A percentile compares a stretch with the other conserved stretches of the same genome.
Conservation (phyloP, 2,329 filamentous ascomycete genomes). For the Fusarium oxysporum region DNA sequence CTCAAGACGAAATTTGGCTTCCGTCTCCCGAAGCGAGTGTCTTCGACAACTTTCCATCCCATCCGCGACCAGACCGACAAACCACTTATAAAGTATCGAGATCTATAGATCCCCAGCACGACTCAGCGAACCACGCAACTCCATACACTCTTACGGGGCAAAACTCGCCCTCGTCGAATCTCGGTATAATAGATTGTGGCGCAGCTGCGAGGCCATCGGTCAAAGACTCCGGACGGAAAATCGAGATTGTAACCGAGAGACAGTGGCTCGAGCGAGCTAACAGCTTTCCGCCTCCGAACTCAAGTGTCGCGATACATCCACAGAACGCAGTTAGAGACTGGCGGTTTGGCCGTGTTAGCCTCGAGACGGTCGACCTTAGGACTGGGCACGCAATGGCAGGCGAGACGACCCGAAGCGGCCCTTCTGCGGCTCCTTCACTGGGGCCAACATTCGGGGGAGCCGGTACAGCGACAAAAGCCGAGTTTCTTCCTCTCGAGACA, state of each 20-base stretch:
- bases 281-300: slow-evolving; percentile 57
- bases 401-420: slow-evolving; percentile 55
- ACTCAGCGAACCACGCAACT: neutral
- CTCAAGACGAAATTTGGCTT: slow-evolving; percentile 58
- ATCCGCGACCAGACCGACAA: slow-evolving; percentile 51
- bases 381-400: slow-evolving; percentile 49
- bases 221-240: slow-evolving; percentile 48
- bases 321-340: slow-evolving; percentile 73
- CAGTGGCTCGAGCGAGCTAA: slow-evolving; percentile 55
- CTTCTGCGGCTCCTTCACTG: slow-evolving; percentile 63
- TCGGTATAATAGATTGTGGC: slow-evolving; percentile 63
- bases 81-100: slow-evolving; percentile 26
- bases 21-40: slow-evolving; percentile 62
- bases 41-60: slow-evolving; percentile 67
- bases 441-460: slow-evolving; percentile 67
- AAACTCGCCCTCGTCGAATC: slow-evolving; percentile 31
- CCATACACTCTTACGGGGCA: neutral
- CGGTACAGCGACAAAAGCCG: slow-evolving; percentile 84
- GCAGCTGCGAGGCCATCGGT: slow-evolving; percentile 50
- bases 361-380: slow-evolving; percentile 82
- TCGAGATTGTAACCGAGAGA: slow-evolving; percentile 54
- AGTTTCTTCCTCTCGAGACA: slow-evolving; percentile 77
- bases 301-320: slow-evolving; percentile 59
- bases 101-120: slow-evolving; percentile 1
- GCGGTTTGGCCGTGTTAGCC: slow-evolving; percentile 81